Evolutionary conservation across 345 rosid species (phyloP), one percentile per base, ranked within the genome.

Genomic region (Alliaria petiolata): DNA sequence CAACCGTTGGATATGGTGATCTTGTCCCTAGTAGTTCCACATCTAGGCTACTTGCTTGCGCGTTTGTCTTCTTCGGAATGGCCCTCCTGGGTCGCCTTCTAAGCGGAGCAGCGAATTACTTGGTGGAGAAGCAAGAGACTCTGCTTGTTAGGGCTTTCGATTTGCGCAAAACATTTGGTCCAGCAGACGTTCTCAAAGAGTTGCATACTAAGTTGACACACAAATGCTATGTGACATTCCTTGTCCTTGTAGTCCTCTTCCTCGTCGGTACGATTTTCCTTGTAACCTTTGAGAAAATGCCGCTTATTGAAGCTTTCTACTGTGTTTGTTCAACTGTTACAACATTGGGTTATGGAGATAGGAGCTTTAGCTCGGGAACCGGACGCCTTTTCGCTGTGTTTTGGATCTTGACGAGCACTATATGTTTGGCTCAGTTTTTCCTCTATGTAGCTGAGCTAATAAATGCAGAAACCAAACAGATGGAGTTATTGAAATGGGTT

Each of bases 1-100:
- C 98, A 49, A 89, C 92, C 0, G 95, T 93, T 43, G 97, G 98
- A 57, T 93, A 93, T 52, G 97, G 98, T 40, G 98, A 93, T 81
- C 92, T 93, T 12, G 91, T 89, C 39, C 98, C 97, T 7, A 67
- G 66, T 58, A 87, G 85, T 54, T 62, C 58, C 39, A 40, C 68
- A 25, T 65, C 84, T 0, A 89, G 89, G 70, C 81, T 93, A 64
- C 86, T 93, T 25, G 89, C 95, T 63, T 89, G 90, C 67, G 75
- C 77, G 11, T 93, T 82, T 79, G 97, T 93, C 74, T 93, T 90
- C 81, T 15, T 80, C 0, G 97, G 98, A 28, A 86, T 85, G 92
- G 88, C 83, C 53, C 78, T 93, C 5, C 83, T 82, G 36, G 85
- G 88, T 51, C 75, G 84, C 14, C 79, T 86, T n/a, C 69, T 90